These are phyloP conservation scores for Tricholoma saponaceum DNA, from an alignment of 768 basidiomycete species.

Conservation along the genomic window DNA sequence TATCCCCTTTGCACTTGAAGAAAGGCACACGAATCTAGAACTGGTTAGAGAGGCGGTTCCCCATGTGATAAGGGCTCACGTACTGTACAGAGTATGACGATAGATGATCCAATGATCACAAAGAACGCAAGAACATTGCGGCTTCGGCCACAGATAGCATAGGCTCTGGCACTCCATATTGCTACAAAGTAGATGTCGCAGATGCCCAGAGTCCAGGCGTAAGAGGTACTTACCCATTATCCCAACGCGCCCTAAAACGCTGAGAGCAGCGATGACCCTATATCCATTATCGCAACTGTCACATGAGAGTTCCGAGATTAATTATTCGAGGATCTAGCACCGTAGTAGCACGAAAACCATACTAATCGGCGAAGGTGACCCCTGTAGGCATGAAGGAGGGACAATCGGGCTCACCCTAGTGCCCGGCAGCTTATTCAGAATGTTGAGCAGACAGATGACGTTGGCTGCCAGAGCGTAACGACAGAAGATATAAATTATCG, in stretches of 20 bases:
- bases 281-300: slow-evolving; percentile 24
- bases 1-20: not conserved
- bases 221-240: slow-evolving; percentile 20
- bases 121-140: slow-evolving; percentile 15
- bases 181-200: slow-evolving; percentile 6
- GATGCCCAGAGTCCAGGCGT: not conserved
- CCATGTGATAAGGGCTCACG: not conserved
- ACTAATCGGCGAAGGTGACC: not conserved
- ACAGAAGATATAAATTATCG: slow-evolving; percentile 27
- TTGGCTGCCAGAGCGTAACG: slow-evolving; percentile 32
- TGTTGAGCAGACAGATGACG: slow-evolving; percentile 26
- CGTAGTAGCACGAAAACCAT: too few relatives aligned
- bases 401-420: slow-evolving; percentile 11
- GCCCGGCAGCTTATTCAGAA: slow-evolving; percentile 15
- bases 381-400: not conserved
- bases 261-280: slow-evolving; percentile 22
- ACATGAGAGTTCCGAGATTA: not conserved
- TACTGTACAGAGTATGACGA: slow-evolving; percentile 21
- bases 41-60: not conserved
- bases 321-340: not conserved
- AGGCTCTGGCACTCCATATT: slow-evolving; percentile 19
- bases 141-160: slow-evolving; percentile 17
- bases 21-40: not conserved
- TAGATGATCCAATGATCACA: slow-evolving; percentile 15
- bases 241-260: slow-evolving; percentile 26